phyloP scores from a whole-genome alignment of 2,329 filamentous ascomycete species.

The Diaporthe ampelina region DNA sequence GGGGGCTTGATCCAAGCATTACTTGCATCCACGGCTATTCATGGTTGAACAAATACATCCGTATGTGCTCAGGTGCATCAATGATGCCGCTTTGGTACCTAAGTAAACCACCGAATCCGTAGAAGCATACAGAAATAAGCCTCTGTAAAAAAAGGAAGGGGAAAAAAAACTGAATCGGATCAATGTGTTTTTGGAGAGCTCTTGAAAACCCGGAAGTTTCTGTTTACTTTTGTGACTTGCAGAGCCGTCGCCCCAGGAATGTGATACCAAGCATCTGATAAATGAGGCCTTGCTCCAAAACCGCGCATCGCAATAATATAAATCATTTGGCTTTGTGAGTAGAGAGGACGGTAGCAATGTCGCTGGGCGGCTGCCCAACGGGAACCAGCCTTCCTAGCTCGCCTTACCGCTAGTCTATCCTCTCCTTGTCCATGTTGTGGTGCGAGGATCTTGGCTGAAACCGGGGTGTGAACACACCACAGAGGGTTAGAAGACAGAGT shows the following conservation, averaged over 20 bases:
- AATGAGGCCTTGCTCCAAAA: neutral
- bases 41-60: too few species aligned
- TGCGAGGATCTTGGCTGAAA: constrained; percentile 29
- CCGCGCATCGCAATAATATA: constrained; percentile 14
- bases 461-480: neutral
- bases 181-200: too few species aligned
- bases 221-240: neutral
- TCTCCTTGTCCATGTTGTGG: constrained; percentile 2
- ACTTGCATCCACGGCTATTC: too few species aligned
- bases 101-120: too few species aligned
- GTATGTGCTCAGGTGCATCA: too few species aligned
- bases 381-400: constrained; percentile 5
- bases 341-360: neutral
- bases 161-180: too few species aligned
- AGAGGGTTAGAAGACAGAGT: constrained; percentile 1
- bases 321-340: neutral
- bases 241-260: neutral
- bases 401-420: neutral
- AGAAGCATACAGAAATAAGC: neutral
- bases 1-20: too few species aligned
- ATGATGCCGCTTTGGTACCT: too few species aligned
- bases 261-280: neutral
- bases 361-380: constrained; percentile 7
- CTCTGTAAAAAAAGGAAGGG: too few species aligned
- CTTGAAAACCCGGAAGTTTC: neutral